These are phyloP conservation scores for Carex littledalei DNA, from an alignment of 176 grass and related monocot species.

Conservation along the genomic window DNA sequence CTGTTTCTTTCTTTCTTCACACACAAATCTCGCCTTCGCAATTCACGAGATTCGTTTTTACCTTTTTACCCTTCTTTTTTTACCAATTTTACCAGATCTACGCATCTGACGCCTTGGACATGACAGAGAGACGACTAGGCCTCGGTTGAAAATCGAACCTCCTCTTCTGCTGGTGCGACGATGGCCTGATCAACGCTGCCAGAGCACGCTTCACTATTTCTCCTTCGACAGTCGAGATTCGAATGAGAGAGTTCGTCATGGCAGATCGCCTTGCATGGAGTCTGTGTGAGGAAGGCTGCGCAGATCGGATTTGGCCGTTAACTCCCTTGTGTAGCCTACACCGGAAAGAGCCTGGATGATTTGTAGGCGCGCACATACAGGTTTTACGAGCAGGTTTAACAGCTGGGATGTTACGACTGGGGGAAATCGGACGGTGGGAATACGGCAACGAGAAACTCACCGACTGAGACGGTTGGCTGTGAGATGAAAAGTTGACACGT, in stretches of 20 bases:
- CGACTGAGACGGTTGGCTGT: background rate
- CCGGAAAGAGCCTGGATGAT: constrained; percentile 27
- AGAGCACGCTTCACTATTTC: constrained; percentile 29
- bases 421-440: background rate
- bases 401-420: background rate
- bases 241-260: constrained; percentile 30
- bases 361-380: constrained; percentile 25
- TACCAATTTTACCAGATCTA: constrained; percentile 6
- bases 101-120: background rate
- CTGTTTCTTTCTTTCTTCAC: background rate
- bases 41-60: background rate
- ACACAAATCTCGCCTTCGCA: background rate
- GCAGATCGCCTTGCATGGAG: constrained; percentile 26
- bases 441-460: background rate
- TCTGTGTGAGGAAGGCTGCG: background rate
- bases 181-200: constrained; percentile 21
- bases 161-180: constrained; percentile 9
- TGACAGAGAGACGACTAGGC: constrained; percentile 17
- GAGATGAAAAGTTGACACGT: constrained; percentile 13
- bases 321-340: constrained; percentile 19
- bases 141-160: constrained; percentile 8
- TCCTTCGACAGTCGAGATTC: constrained; percentile 20
- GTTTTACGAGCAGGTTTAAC: constrained; percentile 7
- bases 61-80: constrained; percentile 15
- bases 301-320: background rate